phyloP scores from a whole-genome alignment of 495 filamentous ascomycete genomes.

The Bacidia gigantensis region DNA sequence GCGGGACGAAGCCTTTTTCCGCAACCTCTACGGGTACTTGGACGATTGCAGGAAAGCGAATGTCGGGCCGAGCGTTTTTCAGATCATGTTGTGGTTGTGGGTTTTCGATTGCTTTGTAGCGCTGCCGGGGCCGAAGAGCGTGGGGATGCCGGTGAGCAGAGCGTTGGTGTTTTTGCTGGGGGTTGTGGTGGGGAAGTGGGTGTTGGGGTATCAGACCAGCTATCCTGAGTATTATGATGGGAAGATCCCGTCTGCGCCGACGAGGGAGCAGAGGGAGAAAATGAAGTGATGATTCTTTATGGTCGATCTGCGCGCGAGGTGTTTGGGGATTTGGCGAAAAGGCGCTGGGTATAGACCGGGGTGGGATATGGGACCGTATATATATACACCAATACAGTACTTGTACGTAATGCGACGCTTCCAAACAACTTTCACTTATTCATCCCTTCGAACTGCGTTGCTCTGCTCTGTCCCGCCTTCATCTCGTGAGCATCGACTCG shows the following conservation, averaged over 20 bases:
- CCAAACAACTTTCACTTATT: too few species aligned
- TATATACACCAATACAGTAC: too few species aligned
- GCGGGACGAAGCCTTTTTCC: constrained; percentile 10
- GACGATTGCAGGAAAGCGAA: constrained; percentile 9
- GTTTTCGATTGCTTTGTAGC: constrained; percentile 6
- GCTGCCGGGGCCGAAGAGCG: constrained; percentile 6
- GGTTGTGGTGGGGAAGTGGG: constrained; percentile 9
- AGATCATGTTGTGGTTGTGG: constrained; percentile 6
- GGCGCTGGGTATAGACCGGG: too few species aligned
- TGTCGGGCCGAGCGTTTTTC: not conserved
- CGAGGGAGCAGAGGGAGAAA: not conserved
- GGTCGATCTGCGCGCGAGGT: not conserved
- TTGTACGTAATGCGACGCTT: too few species aligned
- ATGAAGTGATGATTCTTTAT: not conserved
- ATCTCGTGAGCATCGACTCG: too few species aligned
- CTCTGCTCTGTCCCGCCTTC: too few species aligned
- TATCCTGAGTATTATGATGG: constrained; percentile 11
- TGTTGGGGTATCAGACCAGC: constrained; percentile 7
- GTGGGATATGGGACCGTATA: too few species aligned
- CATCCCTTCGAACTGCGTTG: too few species aligned
- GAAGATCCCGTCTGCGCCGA: not conserved
- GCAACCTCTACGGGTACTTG: constrained; percentile 8
- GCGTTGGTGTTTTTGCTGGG: not conserved
- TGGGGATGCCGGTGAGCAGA: not conserved
- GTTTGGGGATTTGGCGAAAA: too few species aligned